phyloP scores from a whole-genome alignment of 192 early-diverging fungal species.

The Podochytrium sp. region DNA sequence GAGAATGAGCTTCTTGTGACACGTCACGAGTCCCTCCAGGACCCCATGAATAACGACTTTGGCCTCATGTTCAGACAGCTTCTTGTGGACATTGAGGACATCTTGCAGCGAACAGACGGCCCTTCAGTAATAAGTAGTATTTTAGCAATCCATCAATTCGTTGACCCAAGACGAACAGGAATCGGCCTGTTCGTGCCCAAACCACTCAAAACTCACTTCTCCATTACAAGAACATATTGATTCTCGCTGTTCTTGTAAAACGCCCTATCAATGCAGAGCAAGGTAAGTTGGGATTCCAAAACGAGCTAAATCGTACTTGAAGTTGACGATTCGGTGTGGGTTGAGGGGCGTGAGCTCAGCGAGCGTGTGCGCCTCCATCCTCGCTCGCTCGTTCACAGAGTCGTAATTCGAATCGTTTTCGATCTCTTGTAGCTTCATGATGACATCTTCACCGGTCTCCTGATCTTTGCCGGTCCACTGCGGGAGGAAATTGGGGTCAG shows the following conservation, averaged over 20 bases:
- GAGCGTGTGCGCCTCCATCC: slow-evolving; percentile 6
- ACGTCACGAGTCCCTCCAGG: slow-evolving; percentile 11
- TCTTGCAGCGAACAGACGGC: slow-evolving; percentile 13
- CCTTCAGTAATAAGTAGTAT: not conserved
- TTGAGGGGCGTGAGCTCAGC: not conserved
- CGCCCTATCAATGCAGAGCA: not conserved
- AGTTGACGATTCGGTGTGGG: slow-evolving; percentile 15
- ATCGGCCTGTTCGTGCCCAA: not conserved
- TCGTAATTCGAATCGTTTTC: slow-evolving; percentile 7
- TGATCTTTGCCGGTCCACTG: slow-evolving; percentile 13
- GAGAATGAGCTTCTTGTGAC: slow-evolving; percentile 34
- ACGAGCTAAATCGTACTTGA: not conserved
- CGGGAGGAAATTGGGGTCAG: no score
- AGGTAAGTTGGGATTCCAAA: not conserved
- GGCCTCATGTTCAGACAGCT: slow-evolving; percentile 37
- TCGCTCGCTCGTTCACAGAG: not conserved
- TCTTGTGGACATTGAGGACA: slow-evolving; percentile 18
- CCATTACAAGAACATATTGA: slow-evolving; percentile 23
- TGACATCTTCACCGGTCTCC: slow-evolving; percentile 16
- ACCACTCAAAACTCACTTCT: not conserved
- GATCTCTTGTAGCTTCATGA: slow-evolving; percentile 15
- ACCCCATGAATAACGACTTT: slow-evolving; percentile 36
- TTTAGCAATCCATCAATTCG: no score
- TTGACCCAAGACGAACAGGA: not conserved
- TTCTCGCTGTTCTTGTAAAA: slow-evolving; percentile 10